Conservation (phyloP, 352 stramenopile genomes). For the Pythium periplocum region DNA sequence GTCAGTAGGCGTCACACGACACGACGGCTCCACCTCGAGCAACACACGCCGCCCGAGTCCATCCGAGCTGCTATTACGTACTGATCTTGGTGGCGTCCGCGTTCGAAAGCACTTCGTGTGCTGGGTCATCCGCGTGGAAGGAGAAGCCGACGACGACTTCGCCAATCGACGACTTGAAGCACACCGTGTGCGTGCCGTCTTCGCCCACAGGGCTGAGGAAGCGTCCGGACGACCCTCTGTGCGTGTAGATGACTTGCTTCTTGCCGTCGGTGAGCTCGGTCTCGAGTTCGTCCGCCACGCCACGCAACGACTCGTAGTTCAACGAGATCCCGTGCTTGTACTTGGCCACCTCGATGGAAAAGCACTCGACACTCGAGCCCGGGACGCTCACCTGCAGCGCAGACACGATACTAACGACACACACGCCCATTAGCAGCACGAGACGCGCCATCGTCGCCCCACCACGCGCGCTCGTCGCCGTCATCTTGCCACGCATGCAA, state of each 20-base stretch:
- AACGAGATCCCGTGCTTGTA: slow-evolving; percentile 84
- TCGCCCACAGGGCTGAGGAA: slow-evolving; percentile 54
- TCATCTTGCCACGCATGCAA: too few species aligned
- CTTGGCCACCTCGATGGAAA: slow-evolving; percentile 57
- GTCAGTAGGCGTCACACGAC: too few species aligned
- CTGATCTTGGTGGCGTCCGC: slow-evolving; percentile 86
- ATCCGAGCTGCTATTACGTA: slow-evolving; percentile 26
- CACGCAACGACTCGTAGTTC: slow-evolving; percentile 78
- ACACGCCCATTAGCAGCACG: neutral
- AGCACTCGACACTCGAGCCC: slow-evolving; percentile 49
- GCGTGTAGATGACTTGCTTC: slow-evolving; percentile 47
- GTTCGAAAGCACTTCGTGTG: slow-evolving; percentile 84
- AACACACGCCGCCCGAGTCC: too few species aligned
- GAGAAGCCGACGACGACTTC: slow-evolving; percentile 83
- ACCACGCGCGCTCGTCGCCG: neutral
- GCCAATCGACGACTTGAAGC: slow-evolving; percentile 59
- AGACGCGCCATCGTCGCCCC: neutral
- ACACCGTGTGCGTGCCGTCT: slow-evolving; percentile 56
- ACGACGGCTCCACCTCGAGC: too few species aligned
- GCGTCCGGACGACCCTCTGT: slow-evolving; percentile 43
- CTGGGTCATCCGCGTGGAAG: slow-evolving; percentile 81
- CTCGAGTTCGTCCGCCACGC: slow-evolving; percentile 65
- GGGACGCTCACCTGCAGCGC: slow-evolving; percentile 52
- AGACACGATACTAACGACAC: neutral
- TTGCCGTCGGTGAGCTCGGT: slow-evolving; percentile 61